Evolutionary conservation across 768 basidiomycete genomes (phyloP), one percentile per base, ranked within the genome.

Genomic region (Piloderma croceum): DNA sequence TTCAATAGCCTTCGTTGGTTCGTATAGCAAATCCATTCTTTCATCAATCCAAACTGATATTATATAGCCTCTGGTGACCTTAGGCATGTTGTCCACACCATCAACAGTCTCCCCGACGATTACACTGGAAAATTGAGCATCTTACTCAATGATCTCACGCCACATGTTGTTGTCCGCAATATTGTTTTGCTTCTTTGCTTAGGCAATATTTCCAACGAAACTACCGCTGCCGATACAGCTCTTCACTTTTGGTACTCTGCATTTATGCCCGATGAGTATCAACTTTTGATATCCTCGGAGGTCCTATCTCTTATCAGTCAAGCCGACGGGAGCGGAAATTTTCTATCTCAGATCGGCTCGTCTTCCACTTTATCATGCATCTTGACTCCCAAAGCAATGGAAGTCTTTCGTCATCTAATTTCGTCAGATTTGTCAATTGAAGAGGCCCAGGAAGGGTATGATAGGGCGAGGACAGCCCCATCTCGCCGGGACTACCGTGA

Each of bases 41-140:
- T 35, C 11, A 39, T 15, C 24, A 12, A 12, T n/a, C n/a, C n/a
- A n/a, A n/a, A n/a, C n/a, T n/a, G n/a, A n/a, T n/a, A n/a, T n/a
- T n/a, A n/a, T n/a, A 9, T 34, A 75, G 73, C 70, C 0, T 75
- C 74, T 6, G 74, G 74, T 5, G 73, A 75, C 49, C 57, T 75
- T 34, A 63, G 73, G 24, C 61, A 73, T 39, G 43, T 73, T 13
- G 36, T 75, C 5, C 49, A 50, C 20, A 74, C 68, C 3, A 47
- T 74, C 38, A 75, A 73, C 43, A 44, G 45, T 9, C 61, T 75
- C 18, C 69, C 72, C 5, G 15, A 45, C 9, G 50, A 70, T 32
- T 73, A 68, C 43, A 52, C 57, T 2, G 73, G 74, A 3, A 43
- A 57, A 10, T 38, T 70, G 12, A 63, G 48, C 6, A 57, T 75